Conservation (phyloP, 2,329 filamentous ascomycete genomes). For the Periconia sp. region DNA sequence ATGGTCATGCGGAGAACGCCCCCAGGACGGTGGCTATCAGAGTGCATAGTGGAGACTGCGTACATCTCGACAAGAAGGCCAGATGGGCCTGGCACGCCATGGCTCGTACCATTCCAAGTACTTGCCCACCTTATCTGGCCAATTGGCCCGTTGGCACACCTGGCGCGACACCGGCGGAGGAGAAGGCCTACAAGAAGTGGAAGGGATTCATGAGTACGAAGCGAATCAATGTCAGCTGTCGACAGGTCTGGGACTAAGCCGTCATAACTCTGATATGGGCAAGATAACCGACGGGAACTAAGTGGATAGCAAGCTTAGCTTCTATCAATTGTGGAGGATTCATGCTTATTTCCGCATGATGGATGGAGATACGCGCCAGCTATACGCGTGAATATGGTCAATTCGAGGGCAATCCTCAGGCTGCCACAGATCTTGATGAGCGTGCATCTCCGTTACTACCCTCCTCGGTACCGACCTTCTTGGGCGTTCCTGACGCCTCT, state of each 20-base stretch:
- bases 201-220: conserved; percentile 48
- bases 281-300: too few relatives aligned
- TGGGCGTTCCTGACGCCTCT: too few relatives aligned
- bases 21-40: conserved; percentile 41
- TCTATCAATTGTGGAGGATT: too few relatives aligned
- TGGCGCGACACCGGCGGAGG: conserved; percentile 34
- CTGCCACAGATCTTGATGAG: too few relatives aligned
- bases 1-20: conserved; percentile 34
- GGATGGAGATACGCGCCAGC: too few relatives aligned
- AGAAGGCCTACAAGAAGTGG: conserved; percentile 46
- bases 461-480: too few relatives aligned
- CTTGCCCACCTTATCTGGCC: conserved; percentile 76
- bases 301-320: too few relatives aligned
- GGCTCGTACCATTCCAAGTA: conserved; percentile 79
- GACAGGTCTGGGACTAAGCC: conserved; percentile 50
- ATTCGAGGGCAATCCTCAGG: too few relatives aligned
- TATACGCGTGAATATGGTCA: too few relatives aligned
- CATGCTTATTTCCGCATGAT: too few relatives aligned
- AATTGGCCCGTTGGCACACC: conserved; percentile 70
- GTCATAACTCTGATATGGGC: too few relatives aligned
- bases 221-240: conserved; percentile 48
- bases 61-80: conserved; percentile 83
- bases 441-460: too few relatives aligned
- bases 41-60: conserved; percentile 83
- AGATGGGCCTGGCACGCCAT: conserved; percentile 96